phyloP scores from a whole-genome alignment of 306 rosid genomes.

The Vicia faba region DNA sequence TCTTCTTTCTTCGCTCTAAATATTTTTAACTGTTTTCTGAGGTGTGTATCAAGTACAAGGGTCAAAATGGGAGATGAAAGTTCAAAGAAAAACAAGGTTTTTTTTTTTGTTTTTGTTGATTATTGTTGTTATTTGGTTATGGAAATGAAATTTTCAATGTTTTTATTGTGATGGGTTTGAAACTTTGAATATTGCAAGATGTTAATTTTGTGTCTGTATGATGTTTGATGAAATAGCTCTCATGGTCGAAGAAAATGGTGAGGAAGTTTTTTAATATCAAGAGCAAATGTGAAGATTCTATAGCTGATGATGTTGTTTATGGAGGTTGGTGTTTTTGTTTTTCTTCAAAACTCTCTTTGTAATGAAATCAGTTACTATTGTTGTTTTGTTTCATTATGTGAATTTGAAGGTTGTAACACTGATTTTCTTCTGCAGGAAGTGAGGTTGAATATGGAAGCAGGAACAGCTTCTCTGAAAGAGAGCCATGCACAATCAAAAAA shows the following conservation, averaged over 20 bases:
- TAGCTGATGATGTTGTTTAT: constrained; percentile 63
- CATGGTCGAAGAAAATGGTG: constrained; percentile 99
- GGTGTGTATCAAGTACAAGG: constrained; percentile 69
- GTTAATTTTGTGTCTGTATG: constrained; percentile 48
- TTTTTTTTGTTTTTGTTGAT: constrained; percentile 25
- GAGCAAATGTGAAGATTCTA: constrained; percentile 80
- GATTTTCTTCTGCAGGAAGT: constrained; percentile 62
- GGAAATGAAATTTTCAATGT: constrained; percentile 31
- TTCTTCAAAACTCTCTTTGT: constrained; percentile 29
- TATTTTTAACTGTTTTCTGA: constrained; percentile 10
- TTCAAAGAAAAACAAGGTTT: constrained; percentile 93
- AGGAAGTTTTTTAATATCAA: constrained; percentile 94
- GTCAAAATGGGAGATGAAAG: constrained; percentile 85
- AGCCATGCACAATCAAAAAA: constrained; percentile 84
- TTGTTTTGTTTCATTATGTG: not conserved
- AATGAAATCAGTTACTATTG: constrained; percentile 5
- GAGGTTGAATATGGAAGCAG: constrained; percentile 78
- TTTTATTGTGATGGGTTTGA: constrained; percentile 33
- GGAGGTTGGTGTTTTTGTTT: constrained; percentile 63
- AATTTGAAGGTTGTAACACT: constrained; percentile 37
- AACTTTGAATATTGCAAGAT: constrained; percentile 26
- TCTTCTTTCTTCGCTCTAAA: constrained; percentile 25
- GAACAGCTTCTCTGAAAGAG: constrained; percentile 95
- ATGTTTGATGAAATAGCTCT: constrained; percentile 72
- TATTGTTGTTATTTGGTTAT: constrained; percentile 9